Conservation (phyloP, 1,139 yeast genomes). For the Kurtzmaniella quercitrusa region DNA sequence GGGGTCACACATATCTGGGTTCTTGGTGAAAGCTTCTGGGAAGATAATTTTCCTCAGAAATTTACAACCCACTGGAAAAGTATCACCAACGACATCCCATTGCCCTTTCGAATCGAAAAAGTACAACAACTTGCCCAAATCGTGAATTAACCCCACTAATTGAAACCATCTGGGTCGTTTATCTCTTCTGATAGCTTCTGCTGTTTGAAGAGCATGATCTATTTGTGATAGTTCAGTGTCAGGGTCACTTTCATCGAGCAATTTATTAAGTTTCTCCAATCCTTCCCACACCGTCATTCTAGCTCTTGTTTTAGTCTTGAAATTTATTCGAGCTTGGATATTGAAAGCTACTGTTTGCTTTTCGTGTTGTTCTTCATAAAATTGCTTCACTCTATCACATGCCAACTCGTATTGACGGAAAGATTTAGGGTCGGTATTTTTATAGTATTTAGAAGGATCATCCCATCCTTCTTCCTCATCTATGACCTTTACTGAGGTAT, state of each 20-base stretch:
- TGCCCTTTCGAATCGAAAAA: conserved; percentile 71
- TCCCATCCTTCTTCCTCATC: conserved; percentile 7
- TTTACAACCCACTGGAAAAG: conserved; percentile 71
- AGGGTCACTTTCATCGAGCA: conserved; percentile 70
- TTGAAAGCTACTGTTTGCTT: conserved; percentile 72
- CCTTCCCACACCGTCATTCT: conserved; percentile 74
- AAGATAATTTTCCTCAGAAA: conserved; percentile 58
- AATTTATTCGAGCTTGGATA: conserved; percentile 65
- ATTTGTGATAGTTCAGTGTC: conserved; percentile 73
- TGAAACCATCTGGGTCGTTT: conserved; percentile 75
- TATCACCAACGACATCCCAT: conserved; percentile 83
- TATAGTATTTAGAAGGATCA: conserved; percentile 28
- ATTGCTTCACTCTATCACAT: conserved; percentile 62
- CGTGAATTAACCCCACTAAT: conserved; percentile 68
- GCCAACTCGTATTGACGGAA: conserved; percentile 70
- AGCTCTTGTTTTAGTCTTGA: conserved; percentile 62
- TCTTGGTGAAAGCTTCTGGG: conserved; percentile 54
- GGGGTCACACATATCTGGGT: conserved; percentile 62
- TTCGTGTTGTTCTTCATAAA: conserved; percentile 65
- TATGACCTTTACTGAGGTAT: conserved; percentile 2
- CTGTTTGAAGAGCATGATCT: conserved; percentile 73
- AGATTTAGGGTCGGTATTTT: conserved; percentile 35
- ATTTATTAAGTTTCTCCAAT: conserved; percentile 53
- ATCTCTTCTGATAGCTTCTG: conserved; percentile 67
- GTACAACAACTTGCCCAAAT: conserved; percentile 63